Evolutionary conservation across 1,284 basidiomycete species (phyloP).

Genomic region (Fereydounia khargensis): DNA sequence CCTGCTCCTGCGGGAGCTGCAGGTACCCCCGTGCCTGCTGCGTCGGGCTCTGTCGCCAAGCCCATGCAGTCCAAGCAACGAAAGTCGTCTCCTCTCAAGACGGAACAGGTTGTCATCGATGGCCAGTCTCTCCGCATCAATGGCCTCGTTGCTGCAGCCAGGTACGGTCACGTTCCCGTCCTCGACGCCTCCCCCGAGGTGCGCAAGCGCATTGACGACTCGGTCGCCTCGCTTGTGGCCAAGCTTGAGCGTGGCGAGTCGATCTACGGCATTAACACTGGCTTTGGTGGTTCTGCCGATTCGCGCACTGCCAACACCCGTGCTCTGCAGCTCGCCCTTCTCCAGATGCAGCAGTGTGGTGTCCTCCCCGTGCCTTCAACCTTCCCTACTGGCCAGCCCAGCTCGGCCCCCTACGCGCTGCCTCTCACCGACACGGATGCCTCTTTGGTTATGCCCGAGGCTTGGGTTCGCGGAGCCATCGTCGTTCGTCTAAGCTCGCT

Average conservation of each 20-base stretch:
- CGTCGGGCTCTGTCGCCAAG: too few relatives aligned
- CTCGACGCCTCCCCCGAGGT: constrained; percentile 30
- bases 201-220: constrained; percentile 40
- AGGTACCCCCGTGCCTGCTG: too few relatives aligned
- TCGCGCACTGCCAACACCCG: constrained; percentile 42
- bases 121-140: constrained; percentile 34
- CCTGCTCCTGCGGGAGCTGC: too few relatives aligned
- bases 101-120: constrained; percentile 38
- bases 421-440: constrained; percentile 31
- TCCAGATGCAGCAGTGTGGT: constrained; percentile 50
- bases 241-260: constrained; percentile 44
- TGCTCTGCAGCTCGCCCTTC: constrained; percentile 44
- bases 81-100: constrained; percentile 28
- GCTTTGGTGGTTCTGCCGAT: constrained; percentile 48
- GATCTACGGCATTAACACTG: constrained; percentile 46
- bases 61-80: constrained; percentile 25
- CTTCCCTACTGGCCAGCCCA: constrained; percentile 35
- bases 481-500: constrained; percentile 77
- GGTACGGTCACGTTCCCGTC: constrained; percentile 35
- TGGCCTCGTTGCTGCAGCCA: constrained; percentile 37
- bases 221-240: constrained; percentile 32
- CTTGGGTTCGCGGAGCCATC: constrained; percentile 86
- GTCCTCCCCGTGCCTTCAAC: constrained; percentile 37
- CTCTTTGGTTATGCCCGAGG: constrained; percentile 63
- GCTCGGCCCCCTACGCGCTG: constrained; percentile 27